Evolutionary conservation across 768 basidiomycete genomes (phyloP).

Genomic region (Xanthoconium purpureum): DNA sequence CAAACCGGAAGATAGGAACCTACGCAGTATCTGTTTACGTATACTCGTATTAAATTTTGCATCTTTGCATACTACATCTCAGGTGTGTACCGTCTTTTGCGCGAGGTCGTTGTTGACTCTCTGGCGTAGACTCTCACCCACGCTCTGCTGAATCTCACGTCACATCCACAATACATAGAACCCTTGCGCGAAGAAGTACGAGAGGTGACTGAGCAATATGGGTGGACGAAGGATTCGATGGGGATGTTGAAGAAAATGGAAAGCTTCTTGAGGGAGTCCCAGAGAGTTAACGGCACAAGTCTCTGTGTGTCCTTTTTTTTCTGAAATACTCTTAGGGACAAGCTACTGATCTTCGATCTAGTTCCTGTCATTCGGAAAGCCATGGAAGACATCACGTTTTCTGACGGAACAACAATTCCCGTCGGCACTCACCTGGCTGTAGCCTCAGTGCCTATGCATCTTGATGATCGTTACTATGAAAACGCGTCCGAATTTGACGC

Average conservation of each 20-base stretch:
- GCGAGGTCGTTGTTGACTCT: conserved; percentile 1
- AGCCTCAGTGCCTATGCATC: conserved; percentile 34
- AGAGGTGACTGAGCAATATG: conserved; percentile 29
- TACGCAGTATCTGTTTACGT: conserved; percentile 30
- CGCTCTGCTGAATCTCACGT: conserved; percentile 40
- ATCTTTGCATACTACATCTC: conserved; percentile 34
- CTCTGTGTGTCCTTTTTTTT: conserved; percentile 25
- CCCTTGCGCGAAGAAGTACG: conserved; percentile 42
- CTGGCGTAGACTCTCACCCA: conserved; percentile 32
- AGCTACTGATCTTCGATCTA: conserved; percentile 12
- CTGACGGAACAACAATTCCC: conserved; percentile 38
- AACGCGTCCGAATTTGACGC: conserved; percentile 41
- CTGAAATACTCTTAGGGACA: background rate
- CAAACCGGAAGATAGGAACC: conserved; percentile 26
- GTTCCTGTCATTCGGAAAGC: conserved; percentile 34
- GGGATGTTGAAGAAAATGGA: conserved; percentile 37
- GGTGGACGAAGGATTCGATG: conserved; percentile 34
- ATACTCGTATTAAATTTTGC: conserved; percentile 39
- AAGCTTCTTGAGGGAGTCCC: conserved; percentile 44
- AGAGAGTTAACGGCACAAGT: conserved; percentile 34
- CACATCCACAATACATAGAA: conserved; percentile 37
- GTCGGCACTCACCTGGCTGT: conserved; percentile 37
- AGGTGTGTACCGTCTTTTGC: conserved; percentile 20
- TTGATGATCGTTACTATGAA: conserved; percentile 41
- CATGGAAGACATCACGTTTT: conserved; percentile 33